phyloP scores from a whole-genome alignment of 306 rosid genomes.

The Prinsepia uniflora region DNA sequence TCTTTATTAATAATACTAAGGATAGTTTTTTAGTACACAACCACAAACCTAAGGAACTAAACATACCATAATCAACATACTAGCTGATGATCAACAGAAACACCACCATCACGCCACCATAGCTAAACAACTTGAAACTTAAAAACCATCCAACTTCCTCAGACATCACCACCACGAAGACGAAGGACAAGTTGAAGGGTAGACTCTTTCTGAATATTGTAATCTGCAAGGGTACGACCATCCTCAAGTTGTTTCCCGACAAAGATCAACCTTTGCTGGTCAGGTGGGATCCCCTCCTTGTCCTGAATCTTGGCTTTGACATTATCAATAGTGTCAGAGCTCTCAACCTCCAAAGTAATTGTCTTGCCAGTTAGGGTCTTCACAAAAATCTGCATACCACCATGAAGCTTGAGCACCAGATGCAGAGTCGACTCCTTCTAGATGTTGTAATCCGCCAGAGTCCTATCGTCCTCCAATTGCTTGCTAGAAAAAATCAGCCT shows the following conservation, averaged over 20 bases:
- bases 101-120: neutral
- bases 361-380: constrained; percentile 29
- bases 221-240: constrained; percentile 25
- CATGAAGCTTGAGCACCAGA: constrained; percentile 21
- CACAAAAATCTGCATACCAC: constrained; percentile 29
- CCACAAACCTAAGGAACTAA: too few relatives aligned
- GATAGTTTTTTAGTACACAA: too few relatives aligned
- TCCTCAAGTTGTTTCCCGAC: constrained; percentile 28
- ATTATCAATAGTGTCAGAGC: constrained; percentile 18
- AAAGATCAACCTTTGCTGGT: constrained; percentile 24
- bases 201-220: constrained; percentile 26
- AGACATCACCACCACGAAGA: constrained; percentile 42
- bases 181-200: constrained; percentile 41
- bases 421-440: constrained; percentile 48
- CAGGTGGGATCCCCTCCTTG: constrained; percentile 23
- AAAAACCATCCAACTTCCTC: neutral
- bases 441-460: constrained; percentile 48
- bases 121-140: too few relatives aligned
- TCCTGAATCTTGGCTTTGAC: constrained; percentile 29
- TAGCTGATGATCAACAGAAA: neutral
- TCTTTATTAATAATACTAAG: neutral
- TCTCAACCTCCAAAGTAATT: constrained; percentile 28
- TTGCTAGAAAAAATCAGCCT: constrained; percentile 43
- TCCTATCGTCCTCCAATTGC: constrained; percentile 42
- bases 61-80: too few relatives aligned